Base-by-base conservation (phyloP, 1,139 yeast genomes). In the Candida smagusa region DNA sequence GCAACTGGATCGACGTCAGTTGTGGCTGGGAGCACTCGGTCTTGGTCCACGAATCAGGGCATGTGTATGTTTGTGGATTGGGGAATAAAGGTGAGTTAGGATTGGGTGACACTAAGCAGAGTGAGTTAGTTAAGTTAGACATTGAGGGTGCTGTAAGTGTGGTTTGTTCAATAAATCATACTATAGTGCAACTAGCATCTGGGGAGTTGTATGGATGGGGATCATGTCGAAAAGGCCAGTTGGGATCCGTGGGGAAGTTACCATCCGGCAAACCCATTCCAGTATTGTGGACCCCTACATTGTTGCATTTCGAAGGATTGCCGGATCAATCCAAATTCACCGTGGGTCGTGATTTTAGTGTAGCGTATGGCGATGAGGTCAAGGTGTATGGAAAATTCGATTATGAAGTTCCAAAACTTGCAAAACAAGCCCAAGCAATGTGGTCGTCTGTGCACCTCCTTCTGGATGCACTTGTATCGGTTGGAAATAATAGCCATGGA, bases 21-120 rank as follows among this genome's bases (percentile, higher is more conserved):
- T 79, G 88, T 38, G 95, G 96, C 1, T 90, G 96, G 95, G 92
- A 83, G 44, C 85, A 68, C 51, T 71, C 86, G 0, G 59, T 84
- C 0, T 58, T 85, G 6, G 71, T 82, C 0, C 66, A 70, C 32
- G 43, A 34, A 0, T n/a, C 22, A 2, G 66, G 72, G 33, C 57
- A 62, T 6, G 53, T 88, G 0, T 81, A 55, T 47, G 65, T 71
- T 0, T 65, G 79, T 47, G 96, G 96, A 0, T 35, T 43, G 9
- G 95, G 95, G 0, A 56, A 61, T 1, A 80, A 81, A 44, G 95
- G 96, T 0, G 96, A 88, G 51, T 61, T 88, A 27, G 96, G 96
- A 0, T 49, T 72, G 3, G 89, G 84, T 0, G 46, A 39, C 2
- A 33, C 39, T 0, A 41, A 42, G 3, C 41, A 34, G 28, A 33